A percentile compares a stretch with the other conserved stretches of the same genome.
phyloP scores from a whole-genome alignment of 2,329 filamentous ascomycete species.

The Mollisia scopiformis region DNA sequence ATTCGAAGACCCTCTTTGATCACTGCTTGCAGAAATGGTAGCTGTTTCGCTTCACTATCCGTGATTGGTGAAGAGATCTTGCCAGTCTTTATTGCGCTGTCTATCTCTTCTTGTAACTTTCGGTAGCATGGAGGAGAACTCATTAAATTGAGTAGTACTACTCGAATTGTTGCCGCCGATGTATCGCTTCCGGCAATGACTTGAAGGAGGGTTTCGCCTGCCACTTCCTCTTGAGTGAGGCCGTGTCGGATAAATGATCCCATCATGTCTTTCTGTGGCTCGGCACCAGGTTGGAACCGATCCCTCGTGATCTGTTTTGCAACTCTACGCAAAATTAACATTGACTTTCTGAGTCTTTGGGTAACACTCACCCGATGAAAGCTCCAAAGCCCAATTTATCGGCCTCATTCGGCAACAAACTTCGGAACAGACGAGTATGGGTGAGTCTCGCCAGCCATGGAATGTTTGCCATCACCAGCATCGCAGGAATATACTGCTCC shows the following conservation, averaged over 20 bases:
- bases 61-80: slow-evolving; percentile 20
- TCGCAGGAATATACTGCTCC: slow-evolving; percentile 45
- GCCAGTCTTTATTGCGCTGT: slow-evolving; percentile 41
- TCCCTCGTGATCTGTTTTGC: slow-evolving; percentile 49
- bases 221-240: slow-evolving; percentile 9
- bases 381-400: slow-evolving; percentile 44
- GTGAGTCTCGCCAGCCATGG: slow-evolving; percentile 46
- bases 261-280: slow-evolving; percentile 52
- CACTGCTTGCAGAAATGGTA: slow-evolving; percentile 51
- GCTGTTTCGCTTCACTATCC: slow-evolving; percentile 41
- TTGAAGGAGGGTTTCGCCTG: slow-evolving; percentile 16
- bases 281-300: slow-evolving; percentile 46
- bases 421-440: slow-evolving; percentile 38
- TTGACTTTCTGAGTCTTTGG: slow-evolving; percentile 2
- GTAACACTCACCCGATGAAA: slow-evolving; percentile 46
- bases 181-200: slow-evolving; percentile 48
- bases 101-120: slow-evolving; percentile 50
- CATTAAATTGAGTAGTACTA: slow-evolving; percentile 54
- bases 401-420: slow-evolving; percentile 28
- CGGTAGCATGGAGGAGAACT: slow-evolving; percentile 49
- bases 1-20: slow-evolving; percentile 52
- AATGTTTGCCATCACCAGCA: slow-evolving; percentile 48
- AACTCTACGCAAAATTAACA: slow-evolving; percentile 2
- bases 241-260: slow-evolving; percentile 43
- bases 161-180: slow-evolving; percentile 56